Conservation (phyloP, 2,329 filamentous ascomycete genomes). For the Aspergillus sp. region DNA sequence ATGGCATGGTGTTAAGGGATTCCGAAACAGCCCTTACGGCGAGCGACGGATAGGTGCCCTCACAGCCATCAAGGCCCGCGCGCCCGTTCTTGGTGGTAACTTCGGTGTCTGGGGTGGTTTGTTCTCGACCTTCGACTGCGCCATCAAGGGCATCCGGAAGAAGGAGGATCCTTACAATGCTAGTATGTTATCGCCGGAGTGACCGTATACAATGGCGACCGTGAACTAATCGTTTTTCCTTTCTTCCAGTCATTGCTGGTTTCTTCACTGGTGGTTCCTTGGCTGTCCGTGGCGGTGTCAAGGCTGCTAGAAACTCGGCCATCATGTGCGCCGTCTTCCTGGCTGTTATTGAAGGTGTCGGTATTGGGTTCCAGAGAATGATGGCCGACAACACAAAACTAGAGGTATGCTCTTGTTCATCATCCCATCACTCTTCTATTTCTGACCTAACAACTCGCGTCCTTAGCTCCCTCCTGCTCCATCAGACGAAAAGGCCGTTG, state of each 20-base stretch:
- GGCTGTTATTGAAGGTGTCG: constrained; percentile 95
- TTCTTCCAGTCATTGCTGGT: constrained; percentile 70
- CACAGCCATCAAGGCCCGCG: constrained; percentile 96
- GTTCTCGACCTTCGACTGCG: constrained; percentile 95
- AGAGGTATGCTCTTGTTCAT: constrained; percentile 55
- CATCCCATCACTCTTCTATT: not conserved
- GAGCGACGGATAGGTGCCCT: constrained; percentile 94
- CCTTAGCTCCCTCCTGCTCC: constrained; percentile 37
- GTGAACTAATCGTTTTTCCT: not conserved
- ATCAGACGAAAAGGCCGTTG: constrained; percentile 37
- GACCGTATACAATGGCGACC: not conserved
- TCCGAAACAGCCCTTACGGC: constrained; percentile 84
- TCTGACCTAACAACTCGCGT: constrained; percentile 8
- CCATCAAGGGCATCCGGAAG: constrained; percentile 87
- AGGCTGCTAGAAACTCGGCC: constrained; percentile 89
- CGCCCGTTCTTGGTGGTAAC: constrained; percentile 93
- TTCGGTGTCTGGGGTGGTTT: constrained; percentile 97
- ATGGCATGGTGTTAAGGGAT: constrained; percentile 97
- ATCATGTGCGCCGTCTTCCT: constrained; percentile 94
- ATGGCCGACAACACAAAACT: constrained; percentile 85
- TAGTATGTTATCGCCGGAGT: constrained; percentile 50
- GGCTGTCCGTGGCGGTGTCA: constrained; percentile 86
- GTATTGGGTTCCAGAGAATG: constrained; percentile 93
- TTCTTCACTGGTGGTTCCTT: constrained; percentile 95
- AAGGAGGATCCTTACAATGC: constrained; percentile 99